Evolutionary conservation across 257 asterid genomes (phyloP), one percentile per base, ranked within the genome.

Genomic region (Nicotiana tabacum): DNA sequence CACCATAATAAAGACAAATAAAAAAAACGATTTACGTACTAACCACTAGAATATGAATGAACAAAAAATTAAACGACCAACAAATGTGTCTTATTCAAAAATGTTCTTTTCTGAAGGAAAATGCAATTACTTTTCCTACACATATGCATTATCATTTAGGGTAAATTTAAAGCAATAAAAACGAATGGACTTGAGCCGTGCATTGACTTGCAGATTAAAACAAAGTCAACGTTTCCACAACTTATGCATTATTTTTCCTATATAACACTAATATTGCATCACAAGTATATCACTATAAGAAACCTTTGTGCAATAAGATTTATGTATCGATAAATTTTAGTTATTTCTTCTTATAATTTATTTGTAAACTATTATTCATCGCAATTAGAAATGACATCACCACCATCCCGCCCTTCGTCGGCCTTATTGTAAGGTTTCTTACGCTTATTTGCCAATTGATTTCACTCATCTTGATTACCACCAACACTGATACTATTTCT

Each of bases 391-490:
- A 81, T 86, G 86, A 74, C 88, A 29, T 82, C 87, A 2, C 78
- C 84, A 16, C 55, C 9, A 84, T 84, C 4, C 62, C 94, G 5
- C 94, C 92, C 4, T 18, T 83, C 0, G 81, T 78, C n/a, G 13
- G 89, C 3, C 85, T 89, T 2, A 6, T 82, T 0, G 62, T 85
- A 13, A 86, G 92, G 32, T 29, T 88, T n/a, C 60, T 91, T 43
- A 88, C 90, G 17, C 53, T 87, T 2, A 46, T 80, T 67, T 84
- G 76, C 65, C 70, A 88, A 1, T 17, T 86, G 70, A 46, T 88
- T 33, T 91, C 91, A 8, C 3, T 84, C 18, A 64, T 84, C 69
- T 1, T 90, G 21, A 80, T 88, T 12, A 68, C 65, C 83, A 84
- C 90, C 85, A 85, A 83, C 82, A 65, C 55, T 2, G 15, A 56